These are phyloP conservation scores for Xylariaceae sp. DNA, from an alignment of 2,329 filamentous ascomycete genomes.

Conservation along the genomic window DNA sequence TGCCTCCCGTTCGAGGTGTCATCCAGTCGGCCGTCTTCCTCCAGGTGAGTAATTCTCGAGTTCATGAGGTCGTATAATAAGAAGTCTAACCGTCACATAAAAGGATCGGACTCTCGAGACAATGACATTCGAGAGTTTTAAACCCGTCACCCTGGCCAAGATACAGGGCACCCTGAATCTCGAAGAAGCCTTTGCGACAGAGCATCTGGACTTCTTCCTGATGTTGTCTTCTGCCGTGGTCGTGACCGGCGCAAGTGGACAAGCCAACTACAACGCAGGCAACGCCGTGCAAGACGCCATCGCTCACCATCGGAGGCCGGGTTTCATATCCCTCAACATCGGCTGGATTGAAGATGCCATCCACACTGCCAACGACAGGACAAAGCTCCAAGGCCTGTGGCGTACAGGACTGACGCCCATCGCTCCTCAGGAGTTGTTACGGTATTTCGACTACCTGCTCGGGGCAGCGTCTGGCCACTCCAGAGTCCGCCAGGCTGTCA, in stretches of 20 bases:
- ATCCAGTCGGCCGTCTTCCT: constrained; percentile 14
- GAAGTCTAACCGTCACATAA: not conserved
- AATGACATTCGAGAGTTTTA: constrained; percentile 12
- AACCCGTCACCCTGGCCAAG: constrained; percentile 11
- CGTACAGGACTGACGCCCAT: constrained; percentile 9
- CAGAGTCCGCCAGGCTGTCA: constrained; percentile 3
- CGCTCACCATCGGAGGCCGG: not conserved
- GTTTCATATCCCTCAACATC: constrained; percentile 14
- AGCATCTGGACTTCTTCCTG: constrained; percentile 17
- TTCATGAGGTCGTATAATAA: not conserved
- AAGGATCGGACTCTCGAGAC: constrained; percentile 14
- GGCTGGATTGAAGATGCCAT: constrained; percentile 15
- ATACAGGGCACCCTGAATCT: constrained; percentile 13
- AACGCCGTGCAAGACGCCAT: constrained; percentile 17
- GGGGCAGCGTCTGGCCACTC: not conserved
- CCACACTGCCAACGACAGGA: constrained; percentile 2
- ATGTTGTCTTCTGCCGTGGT: constrained; percentile 15
- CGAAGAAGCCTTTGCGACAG: constrained; percentile 6
- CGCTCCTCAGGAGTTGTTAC: constrained; percentile 2
- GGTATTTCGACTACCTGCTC: constrained; percentile 11
- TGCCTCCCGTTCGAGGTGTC: constrained; percentile 14
- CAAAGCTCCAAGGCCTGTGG: constrained; percentile 2
- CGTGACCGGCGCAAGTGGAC: constrained; percentile 11
- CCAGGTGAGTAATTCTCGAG: constrained; percentile 5
- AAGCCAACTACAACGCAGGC: constrained; percentile 15